Evolutionary conservation across 768 basidiomycete genomes (phyloP), one percentile per base, ranked within the genome.

Genomic region (Suillus bovinus): DNA sequence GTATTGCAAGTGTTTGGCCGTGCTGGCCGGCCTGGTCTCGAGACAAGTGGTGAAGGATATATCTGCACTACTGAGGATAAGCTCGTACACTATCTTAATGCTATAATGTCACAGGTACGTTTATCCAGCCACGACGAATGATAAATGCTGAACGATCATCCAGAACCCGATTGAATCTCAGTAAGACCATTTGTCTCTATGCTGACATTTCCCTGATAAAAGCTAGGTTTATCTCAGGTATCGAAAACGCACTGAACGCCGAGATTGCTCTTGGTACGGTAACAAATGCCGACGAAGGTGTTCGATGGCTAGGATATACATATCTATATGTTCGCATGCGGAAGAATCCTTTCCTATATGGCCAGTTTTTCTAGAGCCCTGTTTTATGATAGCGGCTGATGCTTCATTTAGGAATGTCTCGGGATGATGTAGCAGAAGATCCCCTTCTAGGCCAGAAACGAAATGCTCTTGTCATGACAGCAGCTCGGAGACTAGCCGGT

Each of bases 1-100:
- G 97, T 99, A 3, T 78, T 99, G 4, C 96, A 99, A 80, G 93
- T 99, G 24, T 99, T 99, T 69, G 97, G 97, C 66, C 88, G 97
- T 75, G 97, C 97, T 59, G 97, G 94, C 41, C 84, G 92, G 41
- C 91, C 92, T 0, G 91, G 89, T 13, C 72, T 94, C 57, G 96
- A 99, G 75, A 86, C 83, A 20, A 96, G 95, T 65, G 97, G 97
- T 70, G 94, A 96, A 71, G 96, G 97, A 3, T 99, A 92, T 73
- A 97, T 99, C 65, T 97, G 94, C 64, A 99, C 97, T 0, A 90
- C 94, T 0, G 86, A 90, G 29, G 97, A 99, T 69, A 98, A 96
- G 75, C 83, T 99, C 33, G 79, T 86, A 2, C 94, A 98, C 72
- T 97, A 97, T 69, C 83, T 97, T 14, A 86, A 96, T 69, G 87